These are phyloP conservation scores for Pichia thaimueangensis DNA, from an alignment of 805 yeast species.

Conservation along the genomic window DNA sequence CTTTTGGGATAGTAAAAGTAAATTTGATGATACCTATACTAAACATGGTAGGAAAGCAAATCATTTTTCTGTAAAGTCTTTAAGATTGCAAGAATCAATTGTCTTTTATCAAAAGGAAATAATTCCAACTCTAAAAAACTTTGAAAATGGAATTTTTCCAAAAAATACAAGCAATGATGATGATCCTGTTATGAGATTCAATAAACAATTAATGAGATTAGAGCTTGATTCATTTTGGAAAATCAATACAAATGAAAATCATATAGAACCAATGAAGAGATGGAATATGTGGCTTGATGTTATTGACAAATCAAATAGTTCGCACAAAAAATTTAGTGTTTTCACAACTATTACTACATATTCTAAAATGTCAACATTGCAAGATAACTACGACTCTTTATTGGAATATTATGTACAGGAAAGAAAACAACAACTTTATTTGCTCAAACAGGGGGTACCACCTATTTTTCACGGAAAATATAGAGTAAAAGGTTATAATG, in stretches of 20 bases:
- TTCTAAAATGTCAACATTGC: slow-evolving; percentile 1
- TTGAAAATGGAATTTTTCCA: no score
- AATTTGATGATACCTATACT: no score
- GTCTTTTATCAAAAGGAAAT: no score
- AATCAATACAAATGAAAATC: not conserved
- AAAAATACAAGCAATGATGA: no score
- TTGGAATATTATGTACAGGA: slow-evolving; percentile 9
- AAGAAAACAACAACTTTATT: slow-evolving; percentile 3
- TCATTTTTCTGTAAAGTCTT: not conserved
- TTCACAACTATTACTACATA: not conserved
- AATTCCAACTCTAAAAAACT: no score
- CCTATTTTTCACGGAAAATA: slow-evolving; percentile 7
- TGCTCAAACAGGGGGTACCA: slow-evolving; percentile 6
- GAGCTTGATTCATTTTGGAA: not conserved
- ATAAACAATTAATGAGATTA: not conserved
- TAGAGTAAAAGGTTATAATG: not conserved
- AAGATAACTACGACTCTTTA: slow-evolving; percentile 2
- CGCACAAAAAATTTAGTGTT: slow-evolving; percentile 1
- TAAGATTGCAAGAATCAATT: not conserved
- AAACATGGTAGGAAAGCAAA: not conserved
- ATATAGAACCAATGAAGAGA: not conserved
- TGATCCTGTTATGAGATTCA: not conserved
- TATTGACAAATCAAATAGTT: not conserved
- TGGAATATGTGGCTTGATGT: slow-evolving; percentile 14
- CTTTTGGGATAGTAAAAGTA: no score